A percentile compares a stretch with the other conserved stretches of the same genome.
These are phyloP conservation scores for Sugiyamaella paludigena DNA, from an alignment of 1,139 yeast genomes.

Conservation along the genomic window DNA sequence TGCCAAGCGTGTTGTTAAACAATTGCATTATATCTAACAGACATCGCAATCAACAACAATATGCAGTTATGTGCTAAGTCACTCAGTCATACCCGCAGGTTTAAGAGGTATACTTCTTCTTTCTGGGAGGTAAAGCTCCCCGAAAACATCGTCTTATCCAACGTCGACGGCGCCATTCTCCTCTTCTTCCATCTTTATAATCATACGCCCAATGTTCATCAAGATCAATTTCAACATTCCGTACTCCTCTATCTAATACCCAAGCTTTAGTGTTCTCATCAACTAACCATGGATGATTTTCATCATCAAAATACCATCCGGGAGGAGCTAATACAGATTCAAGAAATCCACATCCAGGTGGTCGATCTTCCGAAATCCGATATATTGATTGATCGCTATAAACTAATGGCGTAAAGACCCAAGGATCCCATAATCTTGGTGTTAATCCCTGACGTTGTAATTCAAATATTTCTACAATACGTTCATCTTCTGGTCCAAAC, in stretches of 20 bases:
- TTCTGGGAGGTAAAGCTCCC: constrained; percentile 19
- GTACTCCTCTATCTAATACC: constrained; percentile 48
- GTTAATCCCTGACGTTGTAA: constrained; percentile 65
- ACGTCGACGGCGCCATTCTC: constrained; percentile 43
- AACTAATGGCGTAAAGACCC: constrained; percentile 46
- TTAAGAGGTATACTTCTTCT: background rate
- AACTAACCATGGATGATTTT: constrained; percentile 59
- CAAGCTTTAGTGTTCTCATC: constrained; percentile 56
- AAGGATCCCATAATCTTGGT: constrained; percentile 59
- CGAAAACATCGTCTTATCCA: constrained; percentile 37
- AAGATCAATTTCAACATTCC: constrained; percentile 35
- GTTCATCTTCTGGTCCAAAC: constrained; percentile 50
- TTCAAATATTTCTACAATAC: constrained; percentile 69
- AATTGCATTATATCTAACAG: no score
- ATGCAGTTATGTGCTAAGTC: no score
- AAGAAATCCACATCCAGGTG: constrained; percentile 61
- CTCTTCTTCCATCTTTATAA: constrained; percentile 35
- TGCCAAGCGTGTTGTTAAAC: no score
- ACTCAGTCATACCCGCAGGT: background rate
- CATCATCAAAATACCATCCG: constrained; percentile 67
- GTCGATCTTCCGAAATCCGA: constrained; percentile 59
- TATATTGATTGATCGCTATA: constrained; percentile 53
- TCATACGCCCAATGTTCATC: constrained; percentile 50
- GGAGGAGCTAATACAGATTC: constrained; percentile 62
- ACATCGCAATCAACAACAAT: no score